Conservation (phyloP, 352 stramenopile genomes). For the Phytophthora cajani region DNA sequence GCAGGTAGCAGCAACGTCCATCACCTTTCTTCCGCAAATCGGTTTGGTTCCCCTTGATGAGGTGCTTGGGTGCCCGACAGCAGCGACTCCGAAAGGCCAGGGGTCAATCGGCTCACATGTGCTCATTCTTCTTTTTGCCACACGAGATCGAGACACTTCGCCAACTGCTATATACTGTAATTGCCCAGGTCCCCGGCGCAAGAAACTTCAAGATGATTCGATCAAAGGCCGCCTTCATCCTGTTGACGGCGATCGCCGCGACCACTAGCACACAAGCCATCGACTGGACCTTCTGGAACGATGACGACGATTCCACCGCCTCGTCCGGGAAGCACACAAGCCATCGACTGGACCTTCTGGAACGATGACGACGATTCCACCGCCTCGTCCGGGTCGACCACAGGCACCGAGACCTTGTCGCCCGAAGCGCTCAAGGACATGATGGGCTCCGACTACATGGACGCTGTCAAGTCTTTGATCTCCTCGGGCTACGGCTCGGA, state of each 20-base stretch:
- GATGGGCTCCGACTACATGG: conserved; percentile 42
- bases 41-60: too few relatives aligned
- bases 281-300: conserved; percentile 43
- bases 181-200: background rate
- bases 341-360: conserved; percentile 43
- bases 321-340: conserved; percentile 25
- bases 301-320: conserved; percentile 27
- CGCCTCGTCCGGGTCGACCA: conserved; percentile 2
- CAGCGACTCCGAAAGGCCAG: conserved; percentile 11
- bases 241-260: conserved; percentile 17
- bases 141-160: background rate
- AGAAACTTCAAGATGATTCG: conserved; percentile 28
- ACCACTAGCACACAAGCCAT: conserved; percentile 34
- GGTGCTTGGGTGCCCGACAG: background rate
- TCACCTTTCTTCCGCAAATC: too few relatives aligned
- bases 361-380: conserved; percentile 33
- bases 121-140: conserved; percentile 41
- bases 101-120: conserved; percentile 12
- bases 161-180: too few relatives aligned
- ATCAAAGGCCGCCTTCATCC: conserved; percentile 12
- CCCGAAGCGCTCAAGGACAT: conserved; percentile 28
- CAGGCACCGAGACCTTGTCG: conserved; percentile 19
- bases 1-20: too few relatives aligned
- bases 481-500: conserved; percentile 16
- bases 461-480: conserved; percentile 28